Evolutionary conservation across 2,329 filamentous ascomycete genomes (phyloP).

Genomic region (Alternaria sp.): DNA sequence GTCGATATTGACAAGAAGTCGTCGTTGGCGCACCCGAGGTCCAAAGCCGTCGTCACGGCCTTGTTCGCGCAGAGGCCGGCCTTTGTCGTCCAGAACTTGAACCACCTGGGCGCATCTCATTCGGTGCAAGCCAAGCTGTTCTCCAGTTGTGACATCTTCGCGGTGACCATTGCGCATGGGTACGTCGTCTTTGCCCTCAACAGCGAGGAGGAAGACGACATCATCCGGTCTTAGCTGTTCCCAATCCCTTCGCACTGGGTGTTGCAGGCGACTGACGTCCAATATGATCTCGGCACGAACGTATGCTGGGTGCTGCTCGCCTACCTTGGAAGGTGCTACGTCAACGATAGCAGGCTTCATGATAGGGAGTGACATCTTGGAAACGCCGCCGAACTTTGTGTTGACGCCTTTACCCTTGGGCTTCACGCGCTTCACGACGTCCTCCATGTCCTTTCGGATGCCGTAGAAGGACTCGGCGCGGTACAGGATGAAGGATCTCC

Average conservation of each 20-base stretch:
- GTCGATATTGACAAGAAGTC: slow-evolving; percentile 83
- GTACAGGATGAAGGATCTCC: slow-evolving; percentile 89
- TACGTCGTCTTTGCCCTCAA: slow-evolving; percentile 67
- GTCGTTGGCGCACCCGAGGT: slow-evolving; percentile 65
- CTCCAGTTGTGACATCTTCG: slow-evolving; percentile 55
- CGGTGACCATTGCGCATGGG: slow-evolving; percentile 63
- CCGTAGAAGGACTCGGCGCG: slow-evolving; percentile 92
- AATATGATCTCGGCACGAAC: slow-evolving; percentile 86
- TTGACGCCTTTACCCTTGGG: slow-evolving; percentile 73
- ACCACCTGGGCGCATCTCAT: slow-evolving; percentile 86
- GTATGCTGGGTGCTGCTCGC: slow-evolving; percentile 79
- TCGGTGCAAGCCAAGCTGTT: slow-evolving; percentile 71
- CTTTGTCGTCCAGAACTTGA: slow-evolving; percentile 85
- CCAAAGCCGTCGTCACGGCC: slow-evolving; percentile 68
- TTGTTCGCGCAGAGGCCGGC: slow-evolving; percentile 71
- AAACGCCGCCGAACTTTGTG: slow-evolving; percentile 78
- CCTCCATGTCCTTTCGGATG: slow-evolving; percentile 88
- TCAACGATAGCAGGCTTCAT: slow-evolving; percentile 86
- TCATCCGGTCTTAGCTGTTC: slow-evolving; percentile 86
- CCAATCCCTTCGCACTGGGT: slow-evolving; percentile 83
- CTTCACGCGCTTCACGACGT: slow-evolving; percentile 77
- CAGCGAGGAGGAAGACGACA: slow-evolving; percentile 82
- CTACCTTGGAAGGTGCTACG: slow-evolving; percentile 81
- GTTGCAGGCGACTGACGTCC: slow-evolving; percentile 79
- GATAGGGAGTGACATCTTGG: slow-evolving; percentile 90